Evolutionary conservation across 208 protist genomes (phyloP).

Genomic region (Leptomonas seymouri): DNA sequence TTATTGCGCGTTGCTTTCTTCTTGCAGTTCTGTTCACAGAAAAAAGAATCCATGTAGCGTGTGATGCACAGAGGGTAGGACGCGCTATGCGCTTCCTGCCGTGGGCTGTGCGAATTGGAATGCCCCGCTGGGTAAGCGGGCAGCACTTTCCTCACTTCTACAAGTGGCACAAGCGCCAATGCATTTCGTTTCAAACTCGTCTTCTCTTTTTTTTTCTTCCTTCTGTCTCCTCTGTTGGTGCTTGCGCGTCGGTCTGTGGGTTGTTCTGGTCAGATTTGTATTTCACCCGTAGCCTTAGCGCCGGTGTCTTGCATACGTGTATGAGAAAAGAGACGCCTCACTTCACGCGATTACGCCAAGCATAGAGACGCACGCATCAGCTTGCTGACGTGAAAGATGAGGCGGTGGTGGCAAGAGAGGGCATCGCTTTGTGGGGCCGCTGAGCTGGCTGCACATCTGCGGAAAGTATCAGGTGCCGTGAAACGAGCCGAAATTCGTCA

Average conservation of each 20-base stretch:
- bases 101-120: neutral
- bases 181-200: too few species aligned
- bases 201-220: too few species aligned
- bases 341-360: too few species aligned
- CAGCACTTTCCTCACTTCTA: too few species aligned
- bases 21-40: slow-evolving; percentile 17
- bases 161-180: too few species aligned
- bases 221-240: too few species aligned
- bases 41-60: slow-evolving; percentile 17
- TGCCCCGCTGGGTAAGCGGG: too few species aligned
- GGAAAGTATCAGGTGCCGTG: neutral
- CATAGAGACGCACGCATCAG: too few species aligned
- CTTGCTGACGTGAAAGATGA: neutral
- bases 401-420: slow-evolving; percentile 7
- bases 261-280: too few species aligned
- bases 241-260: too few species aligned
- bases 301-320: too few species aligned
- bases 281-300: too few species aligned
- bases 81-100: neutral
- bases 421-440: neutral
- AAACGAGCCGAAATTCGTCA: neutral
- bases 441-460: neutral
- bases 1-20: slow-evolving; percentile 7
- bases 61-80: neutral
- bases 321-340: neutral